Percentiles rank a stretch among this genome's conserved stretches.
phyloP scores from a whole-genome alignment of 352 stramenopile species.

The Phytophthora brassicae region DNA sequence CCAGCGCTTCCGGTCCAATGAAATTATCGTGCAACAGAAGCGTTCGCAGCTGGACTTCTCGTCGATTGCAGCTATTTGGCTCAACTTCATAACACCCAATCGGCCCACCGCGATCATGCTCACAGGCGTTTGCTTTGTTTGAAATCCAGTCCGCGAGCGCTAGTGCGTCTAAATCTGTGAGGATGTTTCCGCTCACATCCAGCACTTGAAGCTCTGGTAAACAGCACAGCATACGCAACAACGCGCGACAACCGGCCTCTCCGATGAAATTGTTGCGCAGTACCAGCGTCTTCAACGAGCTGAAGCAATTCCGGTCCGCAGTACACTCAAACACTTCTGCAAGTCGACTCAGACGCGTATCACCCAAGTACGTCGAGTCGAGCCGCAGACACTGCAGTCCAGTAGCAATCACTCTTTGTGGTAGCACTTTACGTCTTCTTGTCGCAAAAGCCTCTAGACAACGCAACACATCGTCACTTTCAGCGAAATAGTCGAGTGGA shows the following conservation, averaged over 20 bases:
- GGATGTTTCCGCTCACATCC: slow-evolving; percentile 55
- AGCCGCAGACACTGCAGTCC: slow-evolving; percentile 39
- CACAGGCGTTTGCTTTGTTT: neutral
- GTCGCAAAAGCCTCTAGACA: slow-evolving; percentile 43
- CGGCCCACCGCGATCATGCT: no score
- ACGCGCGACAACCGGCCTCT: slow-evolving; percentile 38
- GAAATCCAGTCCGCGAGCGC: slow-evolving; percentile 31
- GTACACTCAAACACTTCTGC: slow-evolving; percentile 30
- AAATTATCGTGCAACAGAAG: slow-evolving; percentile 41
- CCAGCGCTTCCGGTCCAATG: slow-evolving; percentile 25
- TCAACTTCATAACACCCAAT: no score
- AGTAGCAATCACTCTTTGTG: neutral
- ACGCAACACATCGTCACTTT: slow-evolving; percentile 46
- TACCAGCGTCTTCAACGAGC: slow-evolving; percentile 36
- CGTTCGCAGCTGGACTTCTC: slow-evolving; percentile 20
- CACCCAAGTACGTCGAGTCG: slow-evolving; percentile 60
- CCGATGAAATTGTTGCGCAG: slow-evolving; percentile 67
- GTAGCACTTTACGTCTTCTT: neutral
- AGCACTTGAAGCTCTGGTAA: slow-evolving; percentile 32
- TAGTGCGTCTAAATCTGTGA: slow-evolving; percentile 54
- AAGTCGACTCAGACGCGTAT: slow-evolving; percentile 40
- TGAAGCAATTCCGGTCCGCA: slow-evolving; percentile 28
- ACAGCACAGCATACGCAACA: slow-evolving; percentile 33
- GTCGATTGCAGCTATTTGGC: neutral
- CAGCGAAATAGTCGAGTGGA: slow-evolving; percentile 58